These are phyloP conservation scores for Aspergillus alliaceus DNA, from an alignment of 2,329 filamentous ascomycete species.

Conservation along the genomic window DNA sequence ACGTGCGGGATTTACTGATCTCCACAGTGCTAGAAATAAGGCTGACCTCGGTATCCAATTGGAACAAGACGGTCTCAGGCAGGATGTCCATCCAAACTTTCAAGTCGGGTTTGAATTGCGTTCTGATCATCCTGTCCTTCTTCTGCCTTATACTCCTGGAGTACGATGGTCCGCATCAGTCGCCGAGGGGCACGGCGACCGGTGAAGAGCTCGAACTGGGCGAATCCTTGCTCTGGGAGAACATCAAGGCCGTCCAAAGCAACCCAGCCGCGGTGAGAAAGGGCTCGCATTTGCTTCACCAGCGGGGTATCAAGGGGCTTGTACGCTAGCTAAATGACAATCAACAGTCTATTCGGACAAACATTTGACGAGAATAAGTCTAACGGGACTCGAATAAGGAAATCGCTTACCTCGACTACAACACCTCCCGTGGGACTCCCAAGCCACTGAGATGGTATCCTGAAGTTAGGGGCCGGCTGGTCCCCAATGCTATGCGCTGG, in stretches of 20 bases:
- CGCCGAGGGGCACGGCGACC: constrained; percentile 39
- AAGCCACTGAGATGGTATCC: constrained; percentile 38
- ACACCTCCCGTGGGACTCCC: constrained; percentile 41
- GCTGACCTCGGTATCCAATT: not conserved
- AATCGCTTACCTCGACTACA: constrained; percentile 38
- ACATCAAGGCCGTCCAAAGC: constrained; percentile 41
- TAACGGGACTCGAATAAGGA: not conserved
- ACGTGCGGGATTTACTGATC: not conserved
- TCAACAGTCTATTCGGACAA: not conserved
- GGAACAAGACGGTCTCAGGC: constrained; percentile 25
- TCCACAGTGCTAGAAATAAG: not conserved
- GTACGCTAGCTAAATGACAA: constrained; percentile 34
- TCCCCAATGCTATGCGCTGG: constrained; percentile 38
- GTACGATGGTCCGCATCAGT: constrained; percentile 37
- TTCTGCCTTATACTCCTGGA: constrained; percentile 36
- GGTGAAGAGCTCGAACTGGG: constrained; percentile 42
- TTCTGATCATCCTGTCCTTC: constrained; percentile 33
- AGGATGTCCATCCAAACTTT: constrained; percentile 33
- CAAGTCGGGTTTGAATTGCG: constrained; percentile 29
- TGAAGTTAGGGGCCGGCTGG: constrained; percentile 36
- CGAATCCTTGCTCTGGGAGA: constrained; percentile 41
- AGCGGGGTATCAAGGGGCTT: constrained; percentile 41
- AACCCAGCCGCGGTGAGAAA: constrained; percentile 40
- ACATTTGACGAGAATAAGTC: not conserved
- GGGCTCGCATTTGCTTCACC: constrained; percentile 36